Evolutionary conservation across 2,329 filamentous ascomycete genomes (phyloP), one percentile per base, ranked within the genome.

Genomic region (Fusarium sp.): DNA sequence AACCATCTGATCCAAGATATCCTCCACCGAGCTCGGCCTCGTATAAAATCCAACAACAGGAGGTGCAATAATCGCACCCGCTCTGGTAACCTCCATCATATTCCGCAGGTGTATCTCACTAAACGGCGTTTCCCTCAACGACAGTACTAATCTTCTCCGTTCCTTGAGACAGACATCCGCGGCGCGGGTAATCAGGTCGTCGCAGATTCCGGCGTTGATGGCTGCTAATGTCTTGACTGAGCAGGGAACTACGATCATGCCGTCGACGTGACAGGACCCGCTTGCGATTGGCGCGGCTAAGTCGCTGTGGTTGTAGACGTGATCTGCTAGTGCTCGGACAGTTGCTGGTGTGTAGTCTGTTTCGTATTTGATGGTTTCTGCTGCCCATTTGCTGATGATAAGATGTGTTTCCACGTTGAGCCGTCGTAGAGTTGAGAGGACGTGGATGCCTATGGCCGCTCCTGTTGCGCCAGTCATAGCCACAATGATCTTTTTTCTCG

Each of bases 391-490:
- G 63, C 76, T 80, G 43, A 85, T 78, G 11, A 85, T 76, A 4
- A 83, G 76, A 58, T 84, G 81, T 0, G 82, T 84, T 71, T 85
- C 83, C 17, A 84, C 69, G n/a, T 80, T 74, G 13, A 84, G 76
- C 0, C 69, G 63, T 2, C 79, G 79, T 0, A 85, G 77, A 5
- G 76, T 72, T 10, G 76, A 72, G 6, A 85, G 79, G 0, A 79
- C 67, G 17, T 77, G 78, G 55, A 85, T 81, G 2, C 77, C 83
- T 9, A 80, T 74, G 4, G 78, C 70, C 3, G 82, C 76, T 5
- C 83, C 83, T 0, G 83, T 85, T 1, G 83, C 83, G 5, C 83
- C 83, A 3, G 84, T 85, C 41, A 86, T 80, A 20, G 77, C 84
- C 9, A 85, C 77, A 3, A 85, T 76, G 48, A 85, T 83, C 11